phyloP scores from a whole-genome alignment of 2,329 filamentous ascomycete species.

The Fusarium tupiense region DNA sequence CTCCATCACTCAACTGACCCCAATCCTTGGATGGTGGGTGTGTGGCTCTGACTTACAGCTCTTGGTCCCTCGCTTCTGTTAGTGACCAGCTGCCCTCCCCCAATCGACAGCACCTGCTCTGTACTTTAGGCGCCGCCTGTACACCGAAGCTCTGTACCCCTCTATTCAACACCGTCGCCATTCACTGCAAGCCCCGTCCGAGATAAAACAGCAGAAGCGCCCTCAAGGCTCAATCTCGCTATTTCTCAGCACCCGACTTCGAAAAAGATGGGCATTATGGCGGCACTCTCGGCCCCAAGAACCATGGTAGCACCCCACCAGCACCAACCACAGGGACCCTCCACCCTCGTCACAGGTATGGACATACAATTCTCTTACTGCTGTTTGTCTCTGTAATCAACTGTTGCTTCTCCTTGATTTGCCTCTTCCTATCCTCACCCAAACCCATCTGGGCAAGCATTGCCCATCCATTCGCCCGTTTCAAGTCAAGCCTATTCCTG shows the following conservation, averaged over 20 bases:
- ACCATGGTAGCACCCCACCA: conserved; percentile 38
- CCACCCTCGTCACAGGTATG: conserved; percentile 41
- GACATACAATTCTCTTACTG: conserved; percentile 10
- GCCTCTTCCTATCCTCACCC: conserved; percentile 7
- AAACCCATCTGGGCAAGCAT: conserved; percentile 16
- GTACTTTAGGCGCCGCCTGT: conserved; percentile 37
- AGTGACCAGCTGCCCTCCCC: conserved; percentile 37
- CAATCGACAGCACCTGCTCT: conserved; percentile 15
- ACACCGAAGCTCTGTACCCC: conserved; percentile 40
- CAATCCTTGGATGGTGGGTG: conserved; percentile 36
- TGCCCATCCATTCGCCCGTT: conserved; percentile 11
- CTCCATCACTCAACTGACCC: conserved; percentile 30
- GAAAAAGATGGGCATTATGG: conserved; percentile 33
- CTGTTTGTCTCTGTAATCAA: conserved; percentile 23
- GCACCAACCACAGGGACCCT: conserved; percentile 32
- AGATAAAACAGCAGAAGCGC: conserved; percentile 32
- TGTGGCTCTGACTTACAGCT: conserved; percentile 34
- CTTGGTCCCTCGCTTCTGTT: conserved; percentile 37
- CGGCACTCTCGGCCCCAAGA: conserved; percentile 39
- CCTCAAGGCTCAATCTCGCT: conserved; percentile 5
- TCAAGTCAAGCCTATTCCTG: conserved; percentile 7
- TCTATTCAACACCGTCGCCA: conserved; percentile 11
- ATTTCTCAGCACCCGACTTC: conserved; percentile 1
- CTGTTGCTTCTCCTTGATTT: conserved; percentile 26
- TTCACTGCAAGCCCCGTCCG: conserved; percentile 19